Conservation (phyloP, 225 moss, liverwort and hornwort species). For the Climacium dendroides region DNA sequence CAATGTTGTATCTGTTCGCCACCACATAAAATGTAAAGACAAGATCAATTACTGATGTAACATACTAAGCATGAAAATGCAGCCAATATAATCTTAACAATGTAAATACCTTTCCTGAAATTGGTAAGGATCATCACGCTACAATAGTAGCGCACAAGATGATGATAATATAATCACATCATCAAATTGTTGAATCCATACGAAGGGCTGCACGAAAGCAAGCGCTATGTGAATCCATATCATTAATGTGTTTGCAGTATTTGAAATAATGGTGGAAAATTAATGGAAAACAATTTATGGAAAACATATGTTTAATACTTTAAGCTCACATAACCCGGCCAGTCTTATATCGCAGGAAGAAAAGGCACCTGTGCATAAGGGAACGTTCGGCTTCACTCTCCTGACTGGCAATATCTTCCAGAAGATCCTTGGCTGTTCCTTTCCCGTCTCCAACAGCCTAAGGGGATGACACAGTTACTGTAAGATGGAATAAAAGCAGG, state of each 20-base stretch:
- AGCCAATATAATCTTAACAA: not conserved
- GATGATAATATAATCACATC: not conserved
- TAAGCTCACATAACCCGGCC: not conserved
- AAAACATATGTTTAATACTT: not conserved
- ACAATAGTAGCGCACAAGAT: not conserved
- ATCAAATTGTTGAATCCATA: not conserved
- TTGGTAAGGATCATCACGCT: not conserved
- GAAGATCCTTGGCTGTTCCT: slow-evolving; percentile 68
- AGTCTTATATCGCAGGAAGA: not conserved
- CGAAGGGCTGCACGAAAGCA: not conserved
- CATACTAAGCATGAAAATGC: not conserved
- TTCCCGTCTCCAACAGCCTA: slow-evolving; percentile 65
- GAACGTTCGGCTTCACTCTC: slow-evolving; percentile 97
- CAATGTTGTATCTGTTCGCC: slow-evolving; percentile 62
- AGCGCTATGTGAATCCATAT: not conserved
- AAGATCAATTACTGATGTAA: not conserved
- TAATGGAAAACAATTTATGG: not conserved
- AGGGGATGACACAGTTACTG: not conserved
- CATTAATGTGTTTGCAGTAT: not conserved
- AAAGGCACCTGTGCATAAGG: slow-evolving; percentile 73
- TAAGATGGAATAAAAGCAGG: not conserved
- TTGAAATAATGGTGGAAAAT: not conserved
- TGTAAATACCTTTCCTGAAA: not conserved
- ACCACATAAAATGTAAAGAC: not conserved
- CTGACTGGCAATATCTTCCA: slow-evolving; percentile 72